Evolutionary conservation across 495 filamentous ascomycete genomes (phyloP).

Genomic region (Lasiosphaeris hirsuta): DNA sequence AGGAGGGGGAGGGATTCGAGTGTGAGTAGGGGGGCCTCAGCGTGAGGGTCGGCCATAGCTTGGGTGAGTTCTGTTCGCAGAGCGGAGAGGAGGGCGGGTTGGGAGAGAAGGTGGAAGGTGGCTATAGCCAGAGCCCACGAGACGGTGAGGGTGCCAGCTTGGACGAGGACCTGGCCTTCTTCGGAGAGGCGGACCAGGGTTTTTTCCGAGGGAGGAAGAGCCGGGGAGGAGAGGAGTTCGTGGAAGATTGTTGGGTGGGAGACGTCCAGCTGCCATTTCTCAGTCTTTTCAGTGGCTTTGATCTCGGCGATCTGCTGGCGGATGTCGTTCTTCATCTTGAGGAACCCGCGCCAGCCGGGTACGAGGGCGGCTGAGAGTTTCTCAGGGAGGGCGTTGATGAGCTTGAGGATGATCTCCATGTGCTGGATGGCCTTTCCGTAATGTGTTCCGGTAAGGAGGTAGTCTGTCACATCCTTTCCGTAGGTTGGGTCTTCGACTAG

Average conservation of each 20-base stretch:
- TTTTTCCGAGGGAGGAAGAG: conserved; percentile 25
- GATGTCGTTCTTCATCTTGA: conserved; percentile 5
- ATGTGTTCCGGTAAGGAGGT: conserved; percentile 15
- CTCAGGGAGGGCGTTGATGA: conserved; percentile 10
- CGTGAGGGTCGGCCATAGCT: conserved; percentile 12
- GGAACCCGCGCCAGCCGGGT: conserved; percentile 4
- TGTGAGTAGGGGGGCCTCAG: conserved; percentile 26
- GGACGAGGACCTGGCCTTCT: conserved; percentile 29
- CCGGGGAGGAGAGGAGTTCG: conserved; percentile 24
- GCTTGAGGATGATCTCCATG: conserved; percentile 1
- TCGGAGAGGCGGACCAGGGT: conserved; percentile 26
- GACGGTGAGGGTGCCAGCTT: conserved; percentile 26
- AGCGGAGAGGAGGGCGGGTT: conserved; percentile 15
- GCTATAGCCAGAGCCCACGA: conserved; percentile 26
- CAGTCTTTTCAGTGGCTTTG: neutral
- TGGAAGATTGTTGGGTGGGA: conserved; percentile 31
- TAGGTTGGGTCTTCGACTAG: conserved; percentile 4
- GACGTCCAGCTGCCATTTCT: neutral
- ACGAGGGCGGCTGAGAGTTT: neutral
- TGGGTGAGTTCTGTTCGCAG: conserved; percentile 28
- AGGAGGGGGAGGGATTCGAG: conserved; percentile 50
- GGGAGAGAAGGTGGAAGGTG: conserved; percentile 28
- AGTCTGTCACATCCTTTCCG: conserved; percentile 11
- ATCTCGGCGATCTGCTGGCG: conserved; percentile 11
- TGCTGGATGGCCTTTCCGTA: conserved; percentile 17